Evolutionary conservation across 176 grass and related monocot genomes (phyloP), one percentile per base, ranked within the genome.

Genomic region (Carex myosuroides): DNA sequence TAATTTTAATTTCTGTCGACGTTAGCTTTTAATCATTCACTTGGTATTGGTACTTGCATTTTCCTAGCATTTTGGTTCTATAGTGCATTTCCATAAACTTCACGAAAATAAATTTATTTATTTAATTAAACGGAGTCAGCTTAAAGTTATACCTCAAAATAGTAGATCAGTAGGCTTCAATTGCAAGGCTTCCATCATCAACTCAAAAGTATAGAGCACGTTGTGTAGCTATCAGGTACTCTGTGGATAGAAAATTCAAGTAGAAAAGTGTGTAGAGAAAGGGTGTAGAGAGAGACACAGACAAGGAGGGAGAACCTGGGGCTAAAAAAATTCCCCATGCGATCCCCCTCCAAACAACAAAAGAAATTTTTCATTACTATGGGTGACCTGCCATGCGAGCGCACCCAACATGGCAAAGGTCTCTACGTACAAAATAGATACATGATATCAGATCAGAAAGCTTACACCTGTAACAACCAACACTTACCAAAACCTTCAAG

Each of bases 361-460:
- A 75, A 85, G 26, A 77, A 24, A 1, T 56, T 55, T 64, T 79
- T 85, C 80, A 80, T 86, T 86, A 86, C 50, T 86, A 37, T 16
- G 13, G 37, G 11, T 68, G 84, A 79, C 61, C 84, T 59, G 84
- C 55, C 84, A 81, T 79, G 74, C 83, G 83, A 85, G 83, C 83
- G 64, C 83, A 85, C 83, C 83, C 83, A 29, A 77, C 83, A 85
- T 85, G 83, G 83, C 83, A 85, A 85, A 76, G 83, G 70, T 63
- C 83, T 76, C 68, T 46, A 54, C 0, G 60, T 83, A 83, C 81
- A 83, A 1, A 75, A 55, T 35, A 78, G 22, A 78, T 78, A 78
- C 68, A 71, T 21, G 56, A 83, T 83, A 68, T 57, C 80, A 82
- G 60, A 83, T 83, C 81, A 32, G 33, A 83, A 66, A 66, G 81